These are phyloP conservation scores for Amphichorda felina DNA, from an alignment of 2,329 filamentous ascomycete genomes.

Conservation along the genomic window DNA sequence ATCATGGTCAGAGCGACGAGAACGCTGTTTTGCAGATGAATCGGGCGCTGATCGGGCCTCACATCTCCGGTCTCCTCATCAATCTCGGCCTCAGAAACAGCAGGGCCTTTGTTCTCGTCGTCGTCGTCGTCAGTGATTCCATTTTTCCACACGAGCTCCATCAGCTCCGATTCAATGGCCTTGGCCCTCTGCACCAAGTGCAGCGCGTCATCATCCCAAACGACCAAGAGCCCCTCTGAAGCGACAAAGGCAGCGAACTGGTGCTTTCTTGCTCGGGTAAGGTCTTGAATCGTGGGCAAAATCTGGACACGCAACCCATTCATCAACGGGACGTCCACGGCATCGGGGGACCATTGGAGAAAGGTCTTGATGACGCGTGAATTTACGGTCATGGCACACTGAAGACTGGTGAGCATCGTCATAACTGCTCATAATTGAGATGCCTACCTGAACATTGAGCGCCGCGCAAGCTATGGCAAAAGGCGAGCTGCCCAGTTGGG, in stretches of 20 bases:
- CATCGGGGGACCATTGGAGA: slow-evolving; percentile 59
- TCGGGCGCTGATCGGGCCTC: slow-evolving; percentile 50
- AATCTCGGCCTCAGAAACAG: slow-evolving; percentile 40
- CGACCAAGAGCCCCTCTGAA: slow-evolving; percentile 56
- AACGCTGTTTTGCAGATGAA: slow-evolving; percentile 59
- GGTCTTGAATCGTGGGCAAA: slow-evolving; percentile 57
- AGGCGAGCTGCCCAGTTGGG: slow-evolving; percentile 46
- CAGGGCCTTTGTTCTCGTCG: slow-evolving; percentile 35
- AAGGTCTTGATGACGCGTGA: slow-evolving; percentile 71
- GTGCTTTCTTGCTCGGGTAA: slow-evolving; percentile 60
- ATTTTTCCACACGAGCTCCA: slow-evolving; percentile 65
- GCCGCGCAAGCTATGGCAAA: slow-evolving; percentile 54
- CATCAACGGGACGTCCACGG: slow-evolving; percentile 62
- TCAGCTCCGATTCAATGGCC: slow-evolving; percentile 63
- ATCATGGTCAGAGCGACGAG: slow-evolving; percentile 56
- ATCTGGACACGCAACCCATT: slow-evolving; percentile 71
- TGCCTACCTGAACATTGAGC: slow-evolving; percentile 67
- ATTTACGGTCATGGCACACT: slow-evolving; percentile 74
- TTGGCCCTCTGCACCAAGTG: slow-evolving; percentile 59
- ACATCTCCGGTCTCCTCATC: slow-evolving; percentile 62
- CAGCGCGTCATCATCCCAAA: slow-evolving; percentile 73
- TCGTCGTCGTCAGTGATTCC: slow-evolving; percentile 37
- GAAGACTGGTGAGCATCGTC: too few species aligned
- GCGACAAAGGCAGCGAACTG: slow-evolving; percentile 74
- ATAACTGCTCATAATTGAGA: too few species aligned